These are phyloP conservation scores for Pittosporum tobira DNA, from an alignment of 129 eudicot genomes.

Conservation along the genomic window DNA sequence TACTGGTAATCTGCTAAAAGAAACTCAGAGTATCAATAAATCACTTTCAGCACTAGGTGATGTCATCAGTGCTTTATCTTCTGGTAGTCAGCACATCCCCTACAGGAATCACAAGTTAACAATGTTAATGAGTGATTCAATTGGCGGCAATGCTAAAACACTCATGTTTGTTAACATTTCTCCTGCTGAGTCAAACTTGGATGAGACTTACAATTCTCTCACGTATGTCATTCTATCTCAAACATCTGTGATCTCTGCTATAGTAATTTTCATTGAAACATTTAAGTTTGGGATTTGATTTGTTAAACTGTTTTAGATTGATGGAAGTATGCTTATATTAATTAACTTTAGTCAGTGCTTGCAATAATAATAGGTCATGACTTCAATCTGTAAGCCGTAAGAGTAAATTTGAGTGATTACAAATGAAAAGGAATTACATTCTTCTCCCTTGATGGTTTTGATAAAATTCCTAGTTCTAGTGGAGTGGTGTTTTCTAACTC, in stretches of 20 bases:
- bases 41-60: slow-evolving; percentile 97
- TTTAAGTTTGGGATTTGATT: background rate
- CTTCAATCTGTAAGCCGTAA: background rate
- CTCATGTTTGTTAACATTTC: slow-evolving; percentile 93
- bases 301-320: background rate
- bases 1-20: slow-evolving; percentile 69
- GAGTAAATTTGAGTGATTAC: background rate
- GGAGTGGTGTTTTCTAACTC: too few species aligned
- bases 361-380: too few species aligned
- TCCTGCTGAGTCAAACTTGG: slow-evolving; percentile 89
- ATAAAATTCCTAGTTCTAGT: too few species aligned
- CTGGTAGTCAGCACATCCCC: slow-evolving; percentile 86
- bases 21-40: slow-evolving; percentile 95
- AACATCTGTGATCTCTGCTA: background rate
- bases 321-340: too few species aligned
- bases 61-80: slow-evolving; percentile 85
- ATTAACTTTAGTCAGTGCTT: background rate
- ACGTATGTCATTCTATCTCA: slow-evolving; percentile 48
- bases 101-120: slow-evolving; percentile 94
- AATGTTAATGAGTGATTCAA: slow-evolving; percentile 96
- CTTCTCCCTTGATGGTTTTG: too few species aligned
- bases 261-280: background rate
- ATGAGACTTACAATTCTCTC: slow-evolving; percentile 84
- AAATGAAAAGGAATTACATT: too few species aligned
- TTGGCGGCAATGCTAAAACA: slow-evolving; percentile 96